A percentile compares a stretch with the other conserved stretches of the same genome.
Evolutionary conservation across 306 rosid species (phyloP).

Genomic region (Carpinus viminea): DNA sequence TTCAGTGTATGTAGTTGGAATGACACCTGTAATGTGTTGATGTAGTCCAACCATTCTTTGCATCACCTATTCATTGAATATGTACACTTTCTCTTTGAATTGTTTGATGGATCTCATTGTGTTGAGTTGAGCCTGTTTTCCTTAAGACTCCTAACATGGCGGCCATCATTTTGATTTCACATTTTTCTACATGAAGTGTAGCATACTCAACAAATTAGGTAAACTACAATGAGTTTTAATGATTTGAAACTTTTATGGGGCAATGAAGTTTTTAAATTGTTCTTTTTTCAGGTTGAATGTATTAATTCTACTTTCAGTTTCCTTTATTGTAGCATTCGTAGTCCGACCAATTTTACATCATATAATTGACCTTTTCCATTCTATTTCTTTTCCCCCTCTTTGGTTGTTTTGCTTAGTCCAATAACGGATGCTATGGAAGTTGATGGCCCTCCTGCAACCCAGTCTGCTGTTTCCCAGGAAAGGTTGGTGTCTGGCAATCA

Average conservation of each 20-base stretch:
- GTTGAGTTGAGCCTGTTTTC: background rate
- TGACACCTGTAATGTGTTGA: background rate
- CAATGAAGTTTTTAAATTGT: background rate
- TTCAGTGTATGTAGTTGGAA: background rate
- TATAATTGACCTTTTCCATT: slow-evolving; percentile 27
- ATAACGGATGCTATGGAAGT: slow-evolving; percentile 69
- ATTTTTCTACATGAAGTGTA: background rate
- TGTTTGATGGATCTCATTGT: too few species aligned
- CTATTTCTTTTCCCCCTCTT: background rate
- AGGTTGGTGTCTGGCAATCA: slow-evolving; percentile 47
- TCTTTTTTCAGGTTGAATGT: background rate
- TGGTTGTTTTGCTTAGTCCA: slow-evolving; percentile 36
- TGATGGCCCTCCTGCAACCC: slow-evolving; percentile 54
- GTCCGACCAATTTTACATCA: background rate
- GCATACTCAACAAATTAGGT: background rate
- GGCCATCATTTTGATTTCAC: background rate
- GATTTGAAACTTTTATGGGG: background rate
- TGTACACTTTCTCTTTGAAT: background rate
- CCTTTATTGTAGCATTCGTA: background rate
- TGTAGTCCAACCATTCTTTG: background rate
- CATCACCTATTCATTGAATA: background rate
- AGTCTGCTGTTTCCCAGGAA: slow-evolving; percentile 62
- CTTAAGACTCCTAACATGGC: background rate
- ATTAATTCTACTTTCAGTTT: background rate
- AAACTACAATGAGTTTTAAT: background rate